A percentile compares a stretch with the other conserved stretches of the same genome.
These are phyloP conservation scores for Neolentinus lepideus DNA, from an alignment of 1,284 basidiomycete genomes.

Conservation along the genomic window DNA sequence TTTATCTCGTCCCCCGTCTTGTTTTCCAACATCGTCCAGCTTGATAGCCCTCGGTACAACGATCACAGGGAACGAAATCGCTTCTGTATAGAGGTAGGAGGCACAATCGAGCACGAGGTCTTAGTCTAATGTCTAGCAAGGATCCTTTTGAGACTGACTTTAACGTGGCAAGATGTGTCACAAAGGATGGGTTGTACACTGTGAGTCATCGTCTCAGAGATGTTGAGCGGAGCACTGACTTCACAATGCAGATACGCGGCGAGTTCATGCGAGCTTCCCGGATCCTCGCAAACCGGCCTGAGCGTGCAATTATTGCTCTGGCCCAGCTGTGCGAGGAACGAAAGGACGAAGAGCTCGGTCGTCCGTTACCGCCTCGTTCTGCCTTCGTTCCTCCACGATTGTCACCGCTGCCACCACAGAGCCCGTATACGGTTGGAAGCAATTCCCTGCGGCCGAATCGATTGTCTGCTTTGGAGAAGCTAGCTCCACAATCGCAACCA, in stretches of 20 bases:
- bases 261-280: constrained; percentile 97
- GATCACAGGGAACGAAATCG: constrained; percentile 85
- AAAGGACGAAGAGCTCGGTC: constrained; percentile 47
- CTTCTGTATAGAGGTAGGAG: constrained; percentile 82
- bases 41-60: constrained; percentile 42
- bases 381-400: constrained; percentile 46
- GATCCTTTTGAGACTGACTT: constrained; percentile 95
- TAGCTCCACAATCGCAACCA: constrained; percentile 41
- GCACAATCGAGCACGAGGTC: constrained; percentile 4
- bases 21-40: constrained; percentile 6
- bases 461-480: constrained; percentile 32
- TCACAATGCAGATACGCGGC: constrained; percentile 80
- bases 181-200: constrained; percentile 92
- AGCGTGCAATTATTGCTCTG: constrained; percentile 74
- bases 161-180: constrained; percentile 95
- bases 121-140: constrained; percentile 30
- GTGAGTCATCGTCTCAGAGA: constrained; percentile 33
- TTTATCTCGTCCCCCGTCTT: constrained; percentile 1
- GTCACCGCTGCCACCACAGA: constrained; percentile 54
- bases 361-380: constrained; percentile 37
- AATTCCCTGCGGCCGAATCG: constrained; percentile 48
- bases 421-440: constrained; percentile 58
- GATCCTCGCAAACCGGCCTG: constrained; percentile 72
- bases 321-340: constrained; percentile 82
- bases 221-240: constrained; percentile 3